Evolutionary conservation across 2,329 filamentous ascomycete genomes (phyloP), one percentile per base, ranked within the genome.

Genomic region (Macrophomina tecta): DNA sequence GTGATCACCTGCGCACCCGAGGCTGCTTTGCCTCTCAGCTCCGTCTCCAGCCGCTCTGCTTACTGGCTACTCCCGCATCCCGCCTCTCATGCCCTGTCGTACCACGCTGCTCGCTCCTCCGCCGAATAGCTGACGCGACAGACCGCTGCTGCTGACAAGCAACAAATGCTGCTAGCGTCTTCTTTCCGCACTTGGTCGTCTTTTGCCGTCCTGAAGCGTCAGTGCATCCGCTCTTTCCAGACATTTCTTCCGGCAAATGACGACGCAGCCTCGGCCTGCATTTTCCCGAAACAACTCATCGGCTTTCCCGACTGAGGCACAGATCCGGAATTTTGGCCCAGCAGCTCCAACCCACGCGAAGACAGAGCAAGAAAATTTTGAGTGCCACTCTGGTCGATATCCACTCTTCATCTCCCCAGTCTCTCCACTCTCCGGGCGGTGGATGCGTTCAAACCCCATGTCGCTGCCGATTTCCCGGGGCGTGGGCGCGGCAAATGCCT

Each of bases 1-100:
- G 28, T 28, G 30, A 30, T 48, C 56, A 61, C 40, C 56, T 30
- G 58, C 40, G 45, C 56, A 23, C 56, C 40, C 46, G 42, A 46
- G 28, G 40, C 36, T 11, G 56, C 7, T 8, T 12, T 48, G 30
- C 32, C 42, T 38, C 12, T 62, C 58, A 62, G 58, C 58, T 42
- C 42, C 9, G 58, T 62, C 58, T 62, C 58, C 58, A 48, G 58
- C 49, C 18, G 42, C 38, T 62, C 42, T 58, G 53, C 53, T 45
- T 40, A 45, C 36, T 58, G 53, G 36, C 42, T 49, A 30, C 16
- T 4, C 28, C 16, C 30, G 23, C 28, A 14, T 32, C 18, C 11
- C 28, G 42, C 55, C 55, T 58, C 23, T 60, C 58, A 4, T 23
- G 58, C 23, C 14, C 58, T 16, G 58, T 49, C 58, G 58, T 49